These are phyloP conservation scores for Basipetospora chlamydospora DNA, from an alignment of 2,329 filamentous ascomycete genomes.

Conservation along the genomic window DNA sequence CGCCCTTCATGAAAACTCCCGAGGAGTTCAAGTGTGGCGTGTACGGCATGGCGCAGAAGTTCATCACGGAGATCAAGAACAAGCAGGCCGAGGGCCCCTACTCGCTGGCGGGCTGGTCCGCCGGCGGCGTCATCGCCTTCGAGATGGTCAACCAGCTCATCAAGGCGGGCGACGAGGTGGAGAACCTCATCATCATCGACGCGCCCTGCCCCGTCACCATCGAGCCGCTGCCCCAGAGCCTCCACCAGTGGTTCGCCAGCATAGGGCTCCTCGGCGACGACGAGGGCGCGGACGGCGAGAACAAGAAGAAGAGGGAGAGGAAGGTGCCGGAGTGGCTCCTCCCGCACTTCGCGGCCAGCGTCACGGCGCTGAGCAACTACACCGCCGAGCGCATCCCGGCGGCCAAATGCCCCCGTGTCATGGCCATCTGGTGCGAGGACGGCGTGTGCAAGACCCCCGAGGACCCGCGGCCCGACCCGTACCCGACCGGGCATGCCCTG, in stretches of 20 bases:
- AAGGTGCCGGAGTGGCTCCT: conserved; percentile 61
- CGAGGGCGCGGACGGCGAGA: conserved; percentile 23
- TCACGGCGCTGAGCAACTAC: conserved; percentile 55
- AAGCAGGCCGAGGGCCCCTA: conserved; percentile 57
- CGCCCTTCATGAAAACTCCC: conserved; percentile 48
- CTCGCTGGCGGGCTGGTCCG: conserved; percentile 59
- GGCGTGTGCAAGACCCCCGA: conserved; percentile 54
- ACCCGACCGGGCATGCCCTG: conserved; percentile 43
- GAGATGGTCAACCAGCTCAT: conserved; percentile 48
- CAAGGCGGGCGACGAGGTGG: conserved; percentile 40
- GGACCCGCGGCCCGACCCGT: conserved; percentile 49
- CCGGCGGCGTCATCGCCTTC: conserved; percentile 58
- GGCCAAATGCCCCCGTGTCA: conserved; percentile 43
- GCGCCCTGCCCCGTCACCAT: conserved; percentile 52
- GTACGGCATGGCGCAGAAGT: conserved; percentile 38
- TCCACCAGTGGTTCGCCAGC: conserved; percentile 58
- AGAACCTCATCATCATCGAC: conserved; percentile 50
- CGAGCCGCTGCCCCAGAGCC: conserved; percentile 45
- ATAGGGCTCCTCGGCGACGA: conserved; percentile 56
- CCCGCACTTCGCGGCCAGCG: conserved; percentile 56
- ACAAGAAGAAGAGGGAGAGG: conserved; percentile 17
- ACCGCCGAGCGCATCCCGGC: conserved; percentile 47
- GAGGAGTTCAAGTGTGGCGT: conserved; percentile 41
- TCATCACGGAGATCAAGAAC: conserved; percentile 47
- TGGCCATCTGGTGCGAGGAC: conserved; percentile 58